Evolutionary conservation across 2,329 filamentous ascomycete genomes (phyloP), one percentile per base, ranked within the genome.

Genomic region (Fragosphaeria purpurea): DNA sequence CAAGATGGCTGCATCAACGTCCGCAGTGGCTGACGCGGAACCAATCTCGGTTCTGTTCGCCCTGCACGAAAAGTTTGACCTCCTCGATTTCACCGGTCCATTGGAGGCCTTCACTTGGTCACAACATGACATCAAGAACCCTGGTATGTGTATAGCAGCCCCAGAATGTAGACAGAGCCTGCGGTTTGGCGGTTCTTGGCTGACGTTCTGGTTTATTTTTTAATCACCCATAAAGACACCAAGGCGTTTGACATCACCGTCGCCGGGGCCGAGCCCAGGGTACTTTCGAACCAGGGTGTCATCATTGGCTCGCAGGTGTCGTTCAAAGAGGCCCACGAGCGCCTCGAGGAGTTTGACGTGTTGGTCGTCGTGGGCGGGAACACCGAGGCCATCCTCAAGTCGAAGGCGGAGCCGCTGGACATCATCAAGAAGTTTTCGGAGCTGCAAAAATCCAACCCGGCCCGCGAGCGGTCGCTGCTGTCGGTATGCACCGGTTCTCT

Each of bases 401-500:
- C 75, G 62, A 84, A 86, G 63, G 67, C 73, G 48, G 79, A 88
- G 65, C 85, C 85, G 31, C 73, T 90, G 55, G 70, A 74, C 55
- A 73, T 91, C 64, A 87, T 93, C 73, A 76, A 77, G 59, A 82
- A 83, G 62, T 93, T 84, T 68, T 79, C 84, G 56, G 84, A 90
- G 63, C 73, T 91, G 52, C 87, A 93, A 71, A 82, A 87, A 73
- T 81, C 80, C 61, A 85, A 90, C 60, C 85, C 87, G 10, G 75
- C 74, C 61, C 85, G 85, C 61, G 88, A 94, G 74, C 85, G 88
- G 59, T 90, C 87, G 46, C 73, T 93, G 61, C 71, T 93, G 59
- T 86, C 85, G 58, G 74, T 94, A 66, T 89, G 85, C 73, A 88
- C 86, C 44, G 88, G 86, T 56, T 78, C 84, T 42, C 79, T 91